Percentiles rank a stretch among this genome's conserved stretches.
These are phyloP conservation scores for Pythium rhizo-oryzae DNA, from an alignment of 352 stramenopile genomes.

Conservation along the genomic window DNA sequence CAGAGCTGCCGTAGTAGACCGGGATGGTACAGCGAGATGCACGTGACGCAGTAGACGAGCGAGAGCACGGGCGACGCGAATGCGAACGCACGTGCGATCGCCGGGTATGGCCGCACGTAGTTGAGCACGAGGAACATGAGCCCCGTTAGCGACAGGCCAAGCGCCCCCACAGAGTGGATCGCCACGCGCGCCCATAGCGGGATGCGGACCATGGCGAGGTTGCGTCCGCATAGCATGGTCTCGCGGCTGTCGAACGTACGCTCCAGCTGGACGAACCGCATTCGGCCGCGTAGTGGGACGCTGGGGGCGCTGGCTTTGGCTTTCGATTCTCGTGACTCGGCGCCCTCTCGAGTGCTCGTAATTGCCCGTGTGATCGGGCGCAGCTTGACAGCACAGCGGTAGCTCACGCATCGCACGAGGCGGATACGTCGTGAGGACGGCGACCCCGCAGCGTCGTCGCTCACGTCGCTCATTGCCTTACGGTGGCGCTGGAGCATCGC, in stretches of 20 bases:
- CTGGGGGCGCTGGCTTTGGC: neutral
- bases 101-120: conserved; percentile 6
- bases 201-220: conserved; percentile 2
- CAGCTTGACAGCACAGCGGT: conserved; percentile 24
- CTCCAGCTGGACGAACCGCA: conserved; percentile 6
- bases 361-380: neutral
- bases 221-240: conserved; percentile 14
- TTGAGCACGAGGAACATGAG: conserved; percentile 22
- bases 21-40: conserved; percentile 23
- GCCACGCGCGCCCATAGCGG: neutral
- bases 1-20: conserved; percentile 15
- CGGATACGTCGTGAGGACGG: neutral
- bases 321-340: neutral
- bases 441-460: neutral
- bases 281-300: neutral
- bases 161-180: conserved; percentile 1
- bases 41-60: conserved; percentile 5
- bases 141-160: conserved; percentile 9
- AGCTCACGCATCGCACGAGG: conserved; percentile 20
- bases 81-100: neutral
- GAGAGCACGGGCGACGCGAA: conserved; percentile 3
- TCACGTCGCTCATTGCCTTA: neutral
- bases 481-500: neutral
- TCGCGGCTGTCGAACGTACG: conserved; percentile 21
- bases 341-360: neutral